A percentile compares a stretch with the other conserved stretches of the same genome.
Evolutionary conservation across 306 rosid species (phyloP).

Genomic region (Pterocarpus santalinus): DNA sequence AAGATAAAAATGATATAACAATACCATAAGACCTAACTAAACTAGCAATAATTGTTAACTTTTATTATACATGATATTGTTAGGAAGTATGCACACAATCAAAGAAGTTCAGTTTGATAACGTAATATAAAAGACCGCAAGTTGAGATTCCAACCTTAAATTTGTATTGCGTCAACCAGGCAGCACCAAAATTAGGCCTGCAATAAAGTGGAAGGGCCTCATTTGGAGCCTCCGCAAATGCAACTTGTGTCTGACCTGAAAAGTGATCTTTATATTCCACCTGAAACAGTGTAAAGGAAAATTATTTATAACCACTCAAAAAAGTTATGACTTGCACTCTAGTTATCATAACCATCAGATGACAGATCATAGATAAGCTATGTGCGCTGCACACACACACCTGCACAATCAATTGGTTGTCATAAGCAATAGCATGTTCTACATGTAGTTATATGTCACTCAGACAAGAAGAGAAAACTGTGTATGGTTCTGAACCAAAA

Average conservation of each 20-base stretch:
- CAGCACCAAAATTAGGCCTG: conserved; percentile 94
- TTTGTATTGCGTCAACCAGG: conserved; percentile 89
- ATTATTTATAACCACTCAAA: conserved; percentile 29
- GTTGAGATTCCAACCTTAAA: conserved; percentile 72
- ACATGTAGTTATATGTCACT: conserved; percentile 17
- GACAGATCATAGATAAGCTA: conserved; percentile 12
- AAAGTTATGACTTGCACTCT: conserved; percentile 2
- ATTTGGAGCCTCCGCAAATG: conserved; percentile 90
- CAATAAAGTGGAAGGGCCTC: conserved; percentile 97
- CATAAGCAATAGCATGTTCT: conserved; percentile 29
- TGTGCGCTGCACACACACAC: not conserved
- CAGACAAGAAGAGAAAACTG: conserved; percentile 22
- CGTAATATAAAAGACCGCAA: conserved; percentile 21
- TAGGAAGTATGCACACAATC: conserved; percentile 10
- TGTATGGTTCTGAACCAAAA: conserved; percentile 36
- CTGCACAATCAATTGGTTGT: conserved; percentile 22
- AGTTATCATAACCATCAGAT: conserved; percentile 24
- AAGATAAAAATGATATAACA: conserved; percentile 38
- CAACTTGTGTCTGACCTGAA: conserved; percentile 74
- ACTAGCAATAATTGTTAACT: not conserved
- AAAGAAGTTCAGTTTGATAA: conserved; percentile 32
- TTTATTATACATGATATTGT: conserved; percentile 16
- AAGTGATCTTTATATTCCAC: conserved; percentile 84
- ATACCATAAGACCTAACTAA: conserved; percentile 9
- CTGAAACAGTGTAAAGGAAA: conserved; percentile 55